Conservation (phyloP, 2,329 filamentous ascomycete genomes). For the Cytospora chrysosperma region DNA sequence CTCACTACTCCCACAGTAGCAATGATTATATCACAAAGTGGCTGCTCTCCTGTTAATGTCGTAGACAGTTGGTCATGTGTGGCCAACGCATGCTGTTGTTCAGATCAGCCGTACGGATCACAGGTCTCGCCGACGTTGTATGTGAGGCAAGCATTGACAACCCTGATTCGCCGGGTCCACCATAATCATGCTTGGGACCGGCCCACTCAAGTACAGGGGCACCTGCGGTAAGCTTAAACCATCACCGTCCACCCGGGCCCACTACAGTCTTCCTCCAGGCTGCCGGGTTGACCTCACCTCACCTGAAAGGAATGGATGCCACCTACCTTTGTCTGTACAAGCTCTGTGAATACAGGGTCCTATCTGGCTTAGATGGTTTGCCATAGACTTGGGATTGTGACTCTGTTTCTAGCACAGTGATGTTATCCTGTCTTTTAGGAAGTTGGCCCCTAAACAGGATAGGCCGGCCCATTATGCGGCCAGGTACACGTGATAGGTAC, state of each 20-base stretch:
- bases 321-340: not conserved
- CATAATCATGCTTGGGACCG: too few species aligned
- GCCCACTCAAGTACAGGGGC: too few species aligned
- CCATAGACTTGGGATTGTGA: not conserved
- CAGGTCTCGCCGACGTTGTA: conserved; percentile 3
- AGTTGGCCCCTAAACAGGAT: not conserved
- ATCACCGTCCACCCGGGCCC: not conserved
- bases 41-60: not conserved
- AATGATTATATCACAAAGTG: not conserved
- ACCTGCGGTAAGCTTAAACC: not conserved
- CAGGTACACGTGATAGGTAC: conserved; percentile 30
- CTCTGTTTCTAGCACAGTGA: not conserved
- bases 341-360: not conserved
- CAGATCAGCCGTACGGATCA: conserved; percentile 2
- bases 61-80: conserved; percentile 10
- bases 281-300: not conserved
- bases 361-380: not conserved
- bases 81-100: conserved; percentile 5
- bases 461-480: conserved; percentile 31
- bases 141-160: not conserved
- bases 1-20: not conserved
- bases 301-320: too few species aligned
- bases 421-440: not conserved
- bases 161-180: not conserved
- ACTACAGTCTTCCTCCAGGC: not conserved